Percentiles rank a stretch among this genome's conserved stretches.
These are phyloP conservation scores for Microthyrium microscopicum DNA, from an alignment of 2,329 filamentous ascomycete genomes.

Conservation along the genomic window DNA sequence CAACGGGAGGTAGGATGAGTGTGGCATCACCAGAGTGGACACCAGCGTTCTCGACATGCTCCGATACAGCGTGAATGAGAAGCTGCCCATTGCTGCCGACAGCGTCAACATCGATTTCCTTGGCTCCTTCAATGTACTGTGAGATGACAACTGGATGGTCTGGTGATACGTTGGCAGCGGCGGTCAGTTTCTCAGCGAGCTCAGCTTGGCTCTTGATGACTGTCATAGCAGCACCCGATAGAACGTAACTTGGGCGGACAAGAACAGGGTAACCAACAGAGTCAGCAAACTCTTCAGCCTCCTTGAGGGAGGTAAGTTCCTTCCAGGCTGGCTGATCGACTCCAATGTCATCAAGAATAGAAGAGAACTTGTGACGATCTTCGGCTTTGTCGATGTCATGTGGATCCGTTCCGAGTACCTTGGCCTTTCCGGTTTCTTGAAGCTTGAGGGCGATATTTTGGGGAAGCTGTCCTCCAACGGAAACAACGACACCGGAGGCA, in stretches of 20 bases:
- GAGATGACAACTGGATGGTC: conserved; percentile 97
- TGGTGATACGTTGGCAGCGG: conserved; percentile 76
- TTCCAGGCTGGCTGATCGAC: conserved; percentile 97
- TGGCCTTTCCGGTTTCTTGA: conserved; percentile 78
- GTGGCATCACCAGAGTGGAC: conserved; percentile 97
- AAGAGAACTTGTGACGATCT: conserved; percentile 95
- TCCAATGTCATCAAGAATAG: conserved; percentile 90
- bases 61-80: conserved; percentile 78
- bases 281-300: conserved; percentile 73
- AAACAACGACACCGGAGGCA: conserved; percentile 78
- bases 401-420: conserved; percentile 82
- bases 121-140: conserved; percentile 92
- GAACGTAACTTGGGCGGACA: conserved; percentile 85
- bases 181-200: conserved; percentile 85
- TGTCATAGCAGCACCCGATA: conserved; percentile 96
- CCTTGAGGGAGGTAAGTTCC: conserved; percentile 77
- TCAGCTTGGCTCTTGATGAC: conserved; percentile 80
- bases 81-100: conserved; percentile 77
- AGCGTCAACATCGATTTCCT: conserved; percentile 93
- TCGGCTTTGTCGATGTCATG: conserved; percentile 95
- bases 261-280: conserved; percentile 85
- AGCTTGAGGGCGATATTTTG: conserved; percentile 94
- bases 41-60: conserved; percentile 93
- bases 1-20: conserved; percentile 72
- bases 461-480: conserved; percentile 86